Evolutionary conservation across 257 asterid genomes (phyloP).

Genomic region (Primulina tabacum): DNA sequence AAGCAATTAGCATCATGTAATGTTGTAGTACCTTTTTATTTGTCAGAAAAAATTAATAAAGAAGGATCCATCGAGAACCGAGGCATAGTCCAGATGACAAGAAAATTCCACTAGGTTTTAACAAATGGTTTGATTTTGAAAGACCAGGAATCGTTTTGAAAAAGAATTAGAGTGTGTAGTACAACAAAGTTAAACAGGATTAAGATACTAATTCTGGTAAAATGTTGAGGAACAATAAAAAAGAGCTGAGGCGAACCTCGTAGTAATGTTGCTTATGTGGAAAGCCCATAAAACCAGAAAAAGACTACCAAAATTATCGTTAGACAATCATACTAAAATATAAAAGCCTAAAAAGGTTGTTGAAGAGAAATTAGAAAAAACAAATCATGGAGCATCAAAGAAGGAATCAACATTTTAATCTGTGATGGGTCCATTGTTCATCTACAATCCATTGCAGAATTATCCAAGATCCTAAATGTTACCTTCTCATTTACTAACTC

Average conservation of each 20-base stretch:
- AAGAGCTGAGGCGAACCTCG: not conserved
- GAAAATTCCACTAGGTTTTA: not conserved
- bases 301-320: not conserved
- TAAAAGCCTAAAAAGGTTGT: not conserved
- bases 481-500: slow-evolving; percentile 81
- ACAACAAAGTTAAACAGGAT: not conserved
- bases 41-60: too few species aligned
- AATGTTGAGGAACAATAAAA: not conserved
- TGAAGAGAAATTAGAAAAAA: not conserved
- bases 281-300: not conserved
- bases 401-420: not conserved
- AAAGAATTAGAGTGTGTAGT: not conserved
- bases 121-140: not conserved
- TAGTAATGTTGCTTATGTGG: not conserved
- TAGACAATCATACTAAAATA: not conserved
- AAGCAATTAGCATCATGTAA: not conserved
- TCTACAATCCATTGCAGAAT: not conserved
- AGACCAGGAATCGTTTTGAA: not conserved
- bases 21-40: not conserved
- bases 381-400: not conserved
- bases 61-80: not conserved
- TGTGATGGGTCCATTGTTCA: not conserved
- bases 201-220: not conserved
- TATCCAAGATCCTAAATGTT: slow-evolving; percentile 21
- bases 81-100: not conserved